Evolutionary conservation across 305 asterid species (phyloP), one percentile per base, ranked within the genome.

Genomic region (Andrographis paniculata): DNA sequence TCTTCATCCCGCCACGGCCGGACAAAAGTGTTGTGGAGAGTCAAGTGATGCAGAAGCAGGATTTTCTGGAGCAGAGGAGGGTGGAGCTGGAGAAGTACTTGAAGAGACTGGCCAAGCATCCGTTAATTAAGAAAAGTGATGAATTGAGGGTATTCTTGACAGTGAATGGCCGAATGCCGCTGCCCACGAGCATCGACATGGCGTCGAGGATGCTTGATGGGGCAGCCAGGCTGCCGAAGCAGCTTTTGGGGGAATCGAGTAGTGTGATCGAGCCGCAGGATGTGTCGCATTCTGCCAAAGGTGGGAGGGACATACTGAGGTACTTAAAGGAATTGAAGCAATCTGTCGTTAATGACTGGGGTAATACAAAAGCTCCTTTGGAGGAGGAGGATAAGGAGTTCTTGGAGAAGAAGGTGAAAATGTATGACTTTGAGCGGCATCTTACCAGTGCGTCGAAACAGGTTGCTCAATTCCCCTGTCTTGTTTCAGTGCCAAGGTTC

Each of bases 21-120:
- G 99, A 92, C 38, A 92, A 92, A 67, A 92, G 96, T 38, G 62
- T 92, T 10, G 87, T 92, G 51, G 99, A 92, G 60, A 75, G 95
- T 56, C 99, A 87, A 70, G 94, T 92, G 54, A 92, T 87, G 99
- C 93, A 92, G 67, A 87, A 84, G 75, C 96, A 83, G 66, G 99
- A 92, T 1, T 87, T 92, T 60, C 87, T 87, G 55, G 99, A 87
- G 72, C 95, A 83, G 78, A 77, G 99, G 80, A 84, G 99, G 49
- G 65, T 69, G 51, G 89, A 80, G 38, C 38, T 91, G 78, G 96
- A 91, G 78, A 83, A 77, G 75, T 91, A 80, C 70, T 59, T 91
- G 72, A 70, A 70, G 60, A 62, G 91, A 66, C 79, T 91, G 16
- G 82, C 95, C 0, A 60, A 19, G 59, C 99, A 91, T 67, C 94